Conservation (phyloP, 2,329 filamentous ascomycete genomes). For the Botryotinia calthae region DNA sequence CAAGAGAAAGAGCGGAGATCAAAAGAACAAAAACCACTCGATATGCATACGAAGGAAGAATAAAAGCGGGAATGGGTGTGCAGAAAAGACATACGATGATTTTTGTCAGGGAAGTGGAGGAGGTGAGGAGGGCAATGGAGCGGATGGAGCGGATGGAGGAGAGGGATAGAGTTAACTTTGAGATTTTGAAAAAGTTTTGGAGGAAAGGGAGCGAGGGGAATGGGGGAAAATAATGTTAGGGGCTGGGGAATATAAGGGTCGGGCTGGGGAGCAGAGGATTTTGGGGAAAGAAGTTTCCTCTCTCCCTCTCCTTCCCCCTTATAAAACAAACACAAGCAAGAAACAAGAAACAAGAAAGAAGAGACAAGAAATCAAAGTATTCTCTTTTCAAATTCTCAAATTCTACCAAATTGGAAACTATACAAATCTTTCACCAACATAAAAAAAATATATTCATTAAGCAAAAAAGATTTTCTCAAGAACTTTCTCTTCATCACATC, state of each 20-base stretch:
- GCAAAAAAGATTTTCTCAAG: too few relatives aligned
- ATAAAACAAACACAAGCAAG: too few relatives aligned
- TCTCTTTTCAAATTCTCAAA: too few relatives aligned
- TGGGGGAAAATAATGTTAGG: neutral
- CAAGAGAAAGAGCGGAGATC: neutral
- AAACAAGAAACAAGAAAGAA: too few relatives aligned
- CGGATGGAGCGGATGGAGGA: neutral
- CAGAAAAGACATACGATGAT: neutral
- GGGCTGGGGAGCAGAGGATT: accelerated
- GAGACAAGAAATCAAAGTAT: too few relatives aligned
- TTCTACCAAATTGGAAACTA: too few relatives aligned
- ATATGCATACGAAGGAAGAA: neutral
- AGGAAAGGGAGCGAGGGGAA: neutral
- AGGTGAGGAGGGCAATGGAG: neutral
- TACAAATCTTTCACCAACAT: too few relatives aligned
- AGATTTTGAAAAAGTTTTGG: constrained; percentile 13
- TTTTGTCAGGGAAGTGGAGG: neutral
- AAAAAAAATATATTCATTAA: too few relatives aligned
- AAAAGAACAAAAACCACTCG: neutral
- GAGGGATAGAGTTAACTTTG: constrained; percentile 15
- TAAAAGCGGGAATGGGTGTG: constrained; percentile 2
- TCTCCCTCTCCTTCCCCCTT: too few relatives aligned
- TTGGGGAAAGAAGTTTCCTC: neutral
- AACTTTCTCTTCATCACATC: too few relatives aligned
- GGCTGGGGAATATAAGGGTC: too few relatives aligned